Evolutionary conservation across 2,329 filamentous ascomycete genomes (phyloP).

Genomic region (Alternaria triticimaculans): DNA sequence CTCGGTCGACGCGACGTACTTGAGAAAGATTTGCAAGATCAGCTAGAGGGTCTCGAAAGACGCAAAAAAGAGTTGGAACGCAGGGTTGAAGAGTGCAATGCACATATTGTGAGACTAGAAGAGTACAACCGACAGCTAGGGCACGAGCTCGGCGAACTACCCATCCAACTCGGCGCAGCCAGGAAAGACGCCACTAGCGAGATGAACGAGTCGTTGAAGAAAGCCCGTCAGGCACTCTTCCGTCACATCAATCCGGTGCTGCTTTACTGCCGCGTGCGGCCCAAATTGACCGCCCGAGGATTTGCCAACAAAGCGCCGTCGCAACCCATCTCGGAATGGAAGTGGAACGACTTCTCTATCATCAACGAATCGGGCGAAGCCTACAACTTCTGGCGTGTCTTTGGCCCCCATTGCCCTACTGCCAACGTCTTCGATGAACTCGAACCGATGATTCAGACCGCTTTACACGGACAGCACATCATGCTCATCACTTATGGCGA

Average conservation of each 20-base stretch:
- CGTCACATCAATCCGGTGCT: not conserved
- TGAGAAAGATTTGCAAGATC: not conserved
- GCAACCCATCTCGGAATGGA: not conserved
- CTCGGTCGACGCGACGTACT: not conserved
- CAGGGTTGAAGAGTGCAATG: not conserved
- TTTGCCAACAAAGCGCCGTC: not conserved
- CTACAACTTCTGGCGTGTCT: not conserved
- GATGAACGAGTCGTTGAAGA: not conserved
- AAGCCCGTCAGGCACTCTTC: not conserved
- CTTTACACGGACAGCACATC: not conserved
- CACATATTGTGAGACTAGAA: not conserved
- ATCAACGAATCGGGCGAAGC: not conserved
- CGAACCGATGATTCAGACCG: not conserved
- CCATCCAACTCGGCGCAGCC: not conserved
- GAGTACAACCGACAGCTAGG: not conserved
- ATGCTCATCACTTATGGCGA: not conserved
- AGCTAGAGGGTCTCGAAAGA: not conserved
- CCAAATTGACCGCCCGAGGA: not conserved
- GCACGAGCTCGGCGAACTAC: not conserved
- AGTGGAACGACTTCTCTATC: not conserved
- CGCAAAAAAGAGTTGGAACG: not conserved
- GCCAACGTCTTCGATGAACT: not conserved
- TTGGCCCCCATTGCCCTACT: not conserved
- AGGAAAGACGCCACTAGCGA: not conserved
- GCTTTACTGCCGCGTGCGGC: not conserved